Evolutionary conservation across 139 green algal species (phyloP).

Genomic region (Diplosphaera chodatii): DNA sequence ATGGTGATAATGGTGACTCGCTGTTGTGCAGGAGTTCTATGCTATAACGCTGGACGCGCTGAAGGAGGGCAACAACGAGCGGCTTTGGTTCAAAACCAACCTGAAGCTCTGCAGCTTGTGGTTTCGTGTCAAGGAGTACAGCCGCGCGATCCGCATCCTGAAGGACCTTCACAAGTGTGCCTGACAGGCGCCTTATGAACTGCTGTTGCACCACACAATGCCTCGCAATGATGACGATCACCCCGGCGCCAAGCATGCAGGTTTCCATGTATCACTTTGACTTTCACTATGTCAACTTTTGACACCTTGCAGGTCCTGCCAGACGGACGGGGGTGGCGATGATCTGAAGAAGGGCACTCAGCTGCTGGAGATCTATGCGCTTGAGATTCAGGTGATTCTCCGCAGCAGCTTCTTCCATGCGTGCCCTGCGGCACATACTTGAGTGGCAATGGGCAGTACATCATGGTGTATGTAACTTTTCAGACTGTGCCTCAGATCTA

Average conservation of each 20-base stretch:
- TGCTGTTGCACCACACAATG: too few relatives aligned
- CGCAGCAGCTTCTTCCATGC: background rate
- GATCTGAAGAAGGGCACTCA: constrained; percentile 97
- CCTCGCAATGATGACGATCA: too few relatives aligned
- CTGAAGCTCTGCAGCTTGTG: constrained; percentile 92
- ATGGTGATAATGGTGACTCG: too few relatives aligned
- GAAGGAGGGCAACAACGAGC: constrained; percentile 87
- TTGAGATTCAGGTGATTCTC: constrained; percentile 85
- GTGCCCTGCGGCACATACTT: too few relatives aligned
- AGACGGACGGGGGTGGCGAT: constrained; percentile 78
- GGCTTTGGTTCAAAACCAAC: constrained; percentile 98
- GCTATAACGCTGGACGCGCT: constrained; percentile 83
- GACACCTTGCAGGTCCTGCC: constrained; percentile 73
- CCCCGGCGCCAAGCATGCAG: too few relatives aligned
- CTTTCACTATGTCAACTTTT: too few relatives aligned
- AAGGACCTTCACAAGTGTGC: constrained; percentile 81
- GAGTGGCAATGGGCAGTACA: background rate
- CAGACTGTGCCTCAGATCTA: constrained; percentile 54
- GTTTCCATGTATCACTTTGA: too few relatives aligned
- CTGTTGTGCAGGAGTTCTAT: constrained; percentile 98
- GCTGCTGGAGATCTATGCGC: constrained; percentile 95
- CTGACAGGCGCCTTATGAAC: too few relatives aligned
- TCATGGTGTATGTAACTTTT: background rate
- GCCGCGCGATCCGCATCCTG: constrained; percentile 64
- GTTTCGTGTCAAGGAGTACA: constrained; percentile 75